These are phyloP conservation scores for Capsella rubella DNA, from an alignment of 441 rosid species.

Conservation along the genomic window DNA sequence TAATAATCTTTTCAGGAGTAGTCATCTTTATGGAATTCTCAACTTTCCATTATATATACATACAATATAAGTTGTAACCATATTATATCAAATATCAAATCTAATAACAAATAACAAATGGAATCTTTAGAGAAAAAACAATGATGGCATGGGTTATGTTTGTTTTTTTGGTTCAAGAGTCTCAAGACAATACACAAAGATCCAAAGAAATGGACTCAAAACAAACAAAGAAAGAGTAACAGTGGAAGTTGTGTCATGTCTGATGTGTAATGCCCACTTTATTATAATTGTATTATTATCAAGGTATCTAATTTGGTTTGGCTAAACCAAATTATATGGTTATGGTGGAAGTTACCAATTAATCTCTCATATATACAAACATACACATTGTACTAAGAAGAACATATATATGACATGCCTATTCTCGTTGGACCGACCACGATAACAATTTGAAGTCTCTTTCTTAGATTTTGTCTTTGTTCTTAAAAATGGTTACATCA, in stretches of 20 bases:
- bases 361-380: no score
- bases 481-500: no score
- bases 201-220: conserved; percentile 35
- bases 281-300: no score
- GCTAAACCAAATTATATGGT: background rate
- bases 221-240: conserved; percentile 15
- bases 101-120: conserved; percentile 13
- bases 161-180: conserved; percentile 23
- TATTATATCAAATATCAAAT: background rate
- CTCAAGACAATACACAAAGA: conserved; percentile 35
- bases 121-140: conserved; percentile 24
- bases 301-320: background rate
- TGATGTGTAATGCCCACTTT: conserved; percentile 33
- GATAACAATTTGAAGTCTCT: no score
- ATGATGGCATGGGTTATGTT: conserved; percentile 38
- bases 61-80: no score
- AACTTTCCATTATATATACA: background rate
- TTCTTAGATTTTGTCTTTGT: no score
- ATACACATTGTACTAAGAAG: no score
- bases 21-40: conserved; percentile 29
- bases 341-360: no score
- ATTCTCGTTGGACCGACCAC: no score
- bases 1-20: conserved; percentile 1
- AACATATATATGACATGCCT: no score
- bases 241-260: conserved; percentile 30